These are phyloP conservation scores for Vaccinium darrowii DNA, from an alignment of 148 eudicot species.

Conservation along the genomic window DNA sequence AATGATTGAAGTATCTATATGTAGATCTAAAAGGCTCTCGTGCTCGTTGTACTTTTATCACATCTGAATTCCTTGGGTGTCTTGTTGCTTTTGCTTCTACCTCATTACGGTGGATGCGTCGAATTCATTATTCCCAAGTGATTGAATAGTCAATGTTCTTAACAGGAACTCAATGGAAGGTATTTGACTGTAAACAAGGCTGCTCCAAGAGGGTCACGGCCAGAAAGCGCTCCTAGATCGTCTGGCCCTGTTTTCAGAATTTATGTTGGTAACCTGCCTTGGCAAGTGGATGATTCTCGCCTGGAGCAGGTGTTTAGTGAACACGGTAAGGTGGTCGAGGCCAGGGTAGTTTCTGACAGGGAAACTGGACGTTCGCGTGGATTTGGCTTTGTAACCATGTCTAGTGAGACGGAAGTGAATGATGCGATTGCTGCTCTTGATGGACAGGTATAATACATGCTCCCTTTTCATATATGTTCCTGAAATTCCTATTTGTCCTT, in stretches of 20 bases:
- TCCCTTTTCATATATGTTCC: neutral
- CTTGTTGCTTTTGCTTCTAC: neutral
- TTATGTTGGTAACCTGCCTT: slow-evolving; percentile 84
- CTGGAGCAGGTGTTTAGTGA: slow-evolving; percentile 71
- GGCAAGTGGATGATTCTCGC: slow-evolving; percentile 65
- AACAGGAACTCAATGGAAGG: slow-evolving; percentile 70
- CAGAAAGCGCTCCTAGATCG: slow-evolving; percentile 53
- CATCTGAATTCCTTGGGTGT: neutral
- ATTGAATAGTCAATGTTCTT: neutral
- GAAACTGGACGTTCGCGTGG: slow-evolving; percentile 83
- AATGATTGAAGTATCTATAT: neutral
- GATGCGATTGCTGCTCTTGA: slow-evolving; percentile 80
- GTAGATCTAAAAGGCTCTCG: neutral
- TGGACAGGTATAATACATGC: slow-evolving; percentile 54
- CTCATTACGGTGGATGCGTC: neutral
- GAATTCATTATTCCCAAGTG: neutral
- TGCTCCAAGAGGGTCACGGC: slow-evolving; percentile 82
- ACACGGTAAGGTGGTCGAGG: slow-evolving; percentile 59
- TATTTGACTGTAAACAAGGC: slow-evolving; percentile 76
- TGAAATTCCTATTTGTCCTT: neutral
- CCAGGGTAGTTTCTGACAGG: slow-evolving; percentile 66
- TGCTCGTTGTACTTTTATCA: neutral
- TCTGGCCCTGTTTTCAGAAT: slow-evolving; percentile 49
- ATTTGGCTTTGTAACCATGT: slow-evolving; percentile 84
- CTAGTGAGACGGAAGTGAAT: slow-evolving; percentile 62